Base-by-base conservation (phyloP, 2,329 filamentous ascomycete genomes). In the Xylaria sp. region DNA sequence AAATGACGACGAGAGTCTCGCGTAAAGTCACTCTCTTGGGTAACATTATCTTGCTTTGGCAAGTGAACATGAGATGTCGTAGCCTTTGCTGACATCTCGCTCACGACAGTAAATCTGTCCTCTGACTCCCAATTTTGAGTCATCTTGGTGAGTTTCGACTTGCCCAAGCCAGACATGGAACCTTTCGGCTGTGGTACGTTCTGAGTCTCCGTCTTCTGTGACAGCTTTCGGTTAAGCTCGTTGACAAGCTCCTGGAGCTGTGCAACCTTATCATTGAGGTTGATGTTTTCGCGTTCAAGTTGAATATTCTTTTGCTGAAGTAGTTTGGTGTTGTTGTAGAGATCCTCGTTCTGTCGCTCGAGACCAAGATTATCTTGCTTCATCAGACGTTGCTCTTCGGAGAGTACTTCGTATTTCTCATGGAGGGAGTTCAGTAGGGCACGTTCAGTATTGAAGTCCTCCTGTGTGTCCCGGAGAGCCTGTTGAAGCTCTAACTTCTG, bases 331-430 rank as follows among this genome's bases (percentile, higher is more conserved):
- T 87, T 85, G 65, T 80, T 83, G 72, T 85, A 87, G 73, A 86
- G 87, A 69, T 83, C 84, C 59, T 88, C 85, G 67, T 88, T 88
- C 74, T 86, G 84, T 46, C 83, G 84, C 62, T 86, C 85, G 25
- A 88, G 82, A 71, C 83, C 85, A 41, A 83, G 78, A 68, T 87
- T 86, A 72, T 88, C 86, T 70, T 86, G 79, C 46, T 81, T 80
- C n/a, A 87, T 78, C 9, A 82, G 76, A 2, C 76, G 76, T 73
- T 83, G 86, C 70, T 87, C 84, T 69, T 75, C 71, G 13, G 66
- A 25, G 48, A 76, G 43, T 18, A 62, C 25, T 12, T 75, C 66
- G 56, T 73, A 74, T 46, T 78, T 74, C 9, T 82, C 79, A 49
- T 80, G 75, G 15, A 86, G 73, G 25, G 73, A 79, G 36, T 83